These are phyloP conservation scores for Phaffia rhodozyma DNA, from an alignment of 1,284 basidiomycete genomes.

Conservation along the genomic window DNA sequence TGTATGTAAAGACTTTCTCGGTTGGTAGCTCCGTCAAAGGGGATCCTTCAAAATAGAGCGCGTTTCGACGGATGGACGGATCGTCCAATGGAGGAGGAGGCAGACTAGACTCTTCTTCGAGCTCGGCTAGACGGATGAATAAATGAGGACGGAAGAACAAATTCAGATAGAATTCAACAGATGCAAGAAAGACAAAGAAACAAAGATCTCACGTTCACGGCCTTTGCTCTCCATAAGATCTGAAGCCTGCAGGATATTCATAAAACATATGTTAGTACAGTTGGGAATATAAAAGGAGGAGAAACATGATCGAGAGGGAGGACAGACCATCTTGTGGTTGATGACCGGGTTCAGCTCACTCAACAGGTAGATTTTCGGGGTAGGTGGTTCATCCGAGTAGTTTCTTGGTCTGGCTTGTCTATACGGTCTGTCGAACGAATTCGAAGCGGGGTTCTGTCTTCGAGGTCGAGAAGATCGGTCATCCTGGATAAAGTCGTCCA, in stretches of 20 bases:
- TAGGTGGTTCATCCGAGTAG: neutral
- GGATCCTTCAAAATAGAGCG: conserved; percentile 9
- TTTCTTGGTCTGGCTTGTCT: too few species aligned
- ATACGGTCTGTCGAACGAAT: too few species aligned
- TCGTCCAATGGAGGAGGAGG: conserved; percentile 6
- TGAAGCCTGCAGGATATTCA: neutral
- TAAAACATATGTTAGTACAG: neutral
- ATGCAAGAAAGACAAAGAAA: neutral
- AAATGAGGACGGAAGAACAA: neutral
- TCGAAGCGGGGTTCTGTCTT: too few species aligned
- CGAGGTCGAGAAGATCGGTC: too few species aligned
- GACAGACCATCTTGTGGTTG: conserved; percentile 3
- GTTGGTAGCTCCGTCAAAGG: conserved; percentile 14
- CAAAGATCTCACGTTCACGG: too few species aligned
- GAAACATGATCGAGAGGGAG: too few species aligned
- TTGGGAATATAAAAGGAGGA: neutral
- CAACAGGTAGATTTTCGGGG: neutral
- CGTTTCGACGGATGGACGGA: neutral
- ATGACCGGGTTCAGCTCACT: neutral
- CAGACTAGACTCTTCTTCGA: neutral
- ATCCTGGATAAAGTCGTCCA: too few species aligned
- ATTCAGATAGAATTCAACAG: neutral
- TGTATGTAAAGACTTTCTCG: conserved; percentile 11
- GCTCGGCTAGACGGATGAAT: neutral
- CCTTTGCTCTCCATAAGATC: too few species aligned